Evolutionary conservation across 2,329 filamentous ascomycete species (phyloP), one percentile per base, ranked within the genome.

Genomic region (Cryphonectria naterciae): DNA sequence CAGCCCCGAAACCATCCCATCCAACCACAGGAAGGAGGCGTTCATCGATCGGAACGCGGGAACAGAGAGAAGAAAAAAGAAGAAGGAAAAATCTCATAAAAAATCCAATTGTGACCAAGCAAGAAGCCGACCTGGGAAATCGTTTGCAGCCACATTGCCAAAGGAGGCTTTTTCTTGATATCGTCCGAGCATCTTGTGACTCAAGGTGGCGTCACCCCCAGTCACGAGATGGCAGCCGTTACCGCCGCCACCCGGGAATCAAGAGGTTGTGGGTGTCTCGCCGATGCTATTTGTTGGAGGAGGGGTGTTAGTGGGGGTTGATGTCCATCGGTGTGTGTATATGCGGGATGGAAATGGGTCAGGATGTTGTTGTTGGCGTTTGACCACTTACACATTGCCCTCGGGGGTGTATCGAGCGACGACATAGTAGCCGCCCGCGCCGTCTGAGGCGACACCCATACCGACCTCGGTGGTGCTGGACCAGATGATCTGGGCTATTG

Each of bases 401-500:
- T 67, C 41, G 43, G 74, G 74, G 41, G 49, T 64, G 70, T 75
- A 75, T 17, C 74, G 67, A 37, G 70, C 74, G 41, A 75, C 74
- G 25, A 75, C 73, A 61, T 74, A 75, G 54, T 67, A 70, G 28
- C 72, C 72, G 32, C 74, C 74, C 15, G 67, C 37, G 5, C 63
- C 68, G 35, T 74, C 74, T 7, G 62, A 66, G 5, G 73, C 72
- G 17, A 69, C 52, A 46, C 63, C 74, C 74, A 75, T 72, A 15
- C 74, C 74, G 17, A 75, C 41, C 46, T 72, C 65, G 35, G 72
- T 74, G 19, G 74, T 75, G 10, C 68, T 66, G 32, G 61, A 39
- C 74, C 74, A 75, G 66, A 75, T 72, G 37, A 74, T 63, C 68
- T 75, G 74, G 19, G 74, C 71, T 73, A 28, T 62, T 22, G 28